Evolutionary conservation across 2,329 filamentous ascomycete genomes (phyloP).

Genomic region (Ophiostoma himal-ulmi): DNA sequence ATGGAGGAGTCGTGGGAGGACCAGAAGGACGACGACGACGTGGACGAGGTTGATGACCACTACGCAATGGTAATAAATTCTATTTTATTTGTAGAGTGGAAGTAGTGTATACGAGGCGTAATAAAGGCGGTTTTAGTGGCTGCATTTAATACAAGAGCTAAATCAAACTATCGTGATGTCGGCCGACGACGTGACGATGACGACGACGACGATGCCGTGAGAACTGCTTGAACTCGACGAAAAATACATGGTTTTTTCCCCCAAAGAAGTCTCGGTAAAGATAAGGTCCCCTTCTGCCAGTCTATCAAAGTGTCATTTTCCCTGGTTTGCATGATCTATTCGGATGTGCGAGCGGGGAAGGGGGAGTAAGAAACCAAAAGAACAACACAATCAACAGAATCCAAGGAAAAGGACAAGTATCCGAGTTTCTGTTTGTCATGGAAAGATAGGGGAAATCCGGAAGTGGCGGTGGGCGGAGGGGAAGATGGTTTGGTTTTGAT

Average conservation of each 20-base stretch:
- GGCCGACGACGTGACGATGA: background rate
- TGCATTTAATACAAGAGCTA: too few relatives aligned
- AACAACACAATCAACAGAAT: background rate
- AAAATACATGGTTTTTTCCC: background rate
- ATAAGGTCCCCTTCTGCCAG: background rate
- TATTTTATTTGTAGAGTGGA: background rate
- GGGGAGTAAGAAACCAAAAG: background rate
- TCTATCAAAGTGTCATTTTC: background rate
- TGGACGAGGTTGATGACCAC: background rate
- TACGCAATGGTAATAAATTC: background rate
- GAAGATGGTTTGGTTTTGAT: background rate
- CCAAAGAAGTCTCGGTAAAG: background rate
- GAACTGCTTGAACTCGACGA: background rate
- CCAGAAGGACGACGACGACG: background rate
- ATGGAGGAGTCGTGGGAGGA: background rate
- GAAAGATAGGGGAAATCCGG: constrained; percentile 8
- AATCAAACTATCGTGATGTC: background rate
- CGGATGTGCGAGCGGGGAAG: constrained; percentile 4
- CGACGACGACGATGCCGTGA: background rate
- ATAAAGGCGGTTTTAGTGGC: background rate
- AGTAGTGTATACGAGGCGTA: background rate
- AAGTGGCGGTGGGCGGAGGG: constrained; percentile 5
- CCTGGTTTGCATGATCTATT: background rate
- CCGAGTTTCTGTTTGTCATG: constrained; percentile 18
- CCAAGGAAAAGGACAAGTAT: background rate